These are phyloP conservation scores for Mycena metata DNA, from an alignment of 768 basidiomycete genomes.

Conservation along the genomic window DNA sequence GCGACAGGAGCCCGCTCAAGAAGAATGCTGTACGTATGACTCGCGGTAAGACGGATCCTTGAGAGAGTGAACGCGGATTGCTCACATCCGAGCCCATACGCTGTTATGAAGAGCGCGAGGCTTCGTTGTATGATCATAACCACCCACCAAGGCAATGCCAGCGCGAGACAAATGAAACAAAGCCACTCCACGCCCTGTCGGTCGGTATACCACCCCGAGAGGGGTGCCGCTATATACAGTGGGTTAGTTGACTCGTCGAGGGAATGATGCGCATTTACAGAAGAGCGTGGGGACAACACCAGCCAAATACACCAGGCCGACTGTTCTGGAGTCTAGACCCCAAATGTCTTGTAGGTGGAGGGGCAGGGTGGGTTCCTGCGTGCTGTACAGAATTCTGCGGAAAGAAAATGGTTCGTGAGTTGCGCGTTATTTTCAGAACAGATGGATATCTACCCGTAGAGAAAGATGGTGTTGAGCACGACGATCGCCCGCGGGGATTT, in stretches of 20 bases:
- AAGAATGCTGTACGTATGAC: slow-evolving; percentile 69
- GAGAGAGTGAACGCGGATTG: neutral
- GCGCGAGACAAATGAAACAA: slow-evolving; percentile 59
- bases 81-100: slow-evolving; percentile 70
- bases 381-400: slow-evolving; percentile 60
- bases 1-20: slow-evolving; percentile 68
- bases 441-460: slow-evolving; percentile 63
- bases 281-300: slow-evolving; percentile 74
- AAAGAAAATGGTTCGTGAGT: slow-evolving; percentile 4
- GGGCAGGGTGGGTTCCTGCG: slow-evolving; percentile 70
- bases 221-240: slow-evolving; percentile 64
- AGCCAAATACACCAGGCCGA: slow-evolving; percentile 79
- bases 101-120: slow-evolving; percentile 63
- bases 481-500: slow-evolving; percentile 65
- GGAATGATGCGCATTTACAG: slow-evolving; percentile 56
- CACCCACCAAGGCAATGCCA: slow-evolving; percentile 76
- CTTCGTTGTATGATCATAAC: slow-evolving; percentile 61
- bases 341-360: slow-evolving; percentile 66
- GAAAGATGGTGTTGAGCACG: slow-evolving; percentile 59
- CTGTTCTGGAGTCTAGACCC: slow-evolving; percentile 60
- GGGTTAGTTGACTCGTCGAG: neutral
- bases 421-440: slow-evolving; percentile 3
- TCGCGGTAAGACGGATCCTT: neutral
- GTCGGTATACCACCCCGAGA: slow-evolving; percentile 73
- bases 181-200: slow-evolving; percentile 69